Conservation (phyloP, 768 basidiomycete species). For the Mycena pura region DNA sequence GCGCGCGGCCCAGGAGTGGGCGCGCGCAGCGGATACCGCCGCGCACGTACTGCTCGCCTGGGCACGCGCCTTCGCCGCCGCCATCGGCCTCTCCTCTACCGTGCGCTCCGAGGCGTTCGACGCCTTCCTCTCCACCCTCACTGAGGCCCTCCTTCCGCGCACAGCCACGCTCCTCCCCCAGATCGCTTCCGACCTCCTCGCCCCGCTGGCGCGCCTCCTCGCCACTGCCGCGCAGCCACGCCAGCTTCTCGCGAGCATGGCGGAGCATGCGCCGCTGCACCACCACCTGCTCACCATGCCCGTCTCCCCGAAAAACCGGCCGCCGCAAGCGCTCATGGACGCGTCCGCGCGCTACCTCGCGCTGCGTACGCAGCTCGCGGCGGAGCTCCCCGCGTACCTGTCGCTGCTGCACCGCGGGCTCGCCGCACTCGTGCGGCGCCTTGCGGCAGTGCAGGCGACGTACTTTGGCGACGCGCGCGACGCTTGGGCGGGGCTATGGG, state of each 20-base stretch:
- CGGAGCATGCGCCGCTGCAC: conserved; percentile 76
- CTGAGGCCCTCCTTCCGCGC: conserved; percentile 58
- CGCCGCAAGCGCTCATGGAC: conserved; percentile 69
- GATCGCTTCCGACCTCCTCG: conserved; percentile 46
- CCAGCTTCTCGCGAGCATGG: conserved; percentile 74
- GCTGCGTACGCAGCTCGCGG: conserved; percentile 71
- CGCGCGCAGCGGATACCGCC: conserved; percentile 54
- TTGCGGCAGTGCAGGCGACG: conserved; percentile 62
- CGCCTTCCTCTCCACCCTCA: conserved; percentile 69
- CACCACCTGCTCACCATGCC: conserved; percentile 72
- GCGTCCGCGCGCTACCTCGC: conserved; percentile 82
- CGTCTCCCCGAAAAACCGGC: conserved; percentile 66
- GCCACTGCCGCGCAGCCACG: conserved; percentile 66
- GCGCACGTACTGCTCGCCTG: conserved; percentile 62
- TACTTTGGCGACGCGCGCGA: conserved; percentile 69
- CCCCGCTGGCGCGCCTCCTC: conserved; percentile 63
- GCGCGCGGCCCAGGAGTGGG: conserved; percentile 70
- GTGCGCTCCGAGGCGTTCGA: conserved; percentile 68
- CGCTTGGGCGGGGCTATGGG: conserved; percentile 85
- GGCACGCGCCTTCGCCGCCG: conserved; percentile 70
- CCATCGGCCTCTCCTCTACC: conserved; percentile 64
- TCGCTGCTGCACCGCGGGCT: conserved; percentile 66
- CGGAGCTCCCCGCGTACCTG: conserved; percentile 74
- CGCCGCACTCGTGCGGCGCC: conserved; percentile 52
- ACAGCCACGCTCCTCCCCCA: conserved; percentile 44